Percentiles rank a stretch among this genome's conserved stretches.
Conservation (phyloP, 169 alveolate species). For the Amoebophrya sp. region DNA sequence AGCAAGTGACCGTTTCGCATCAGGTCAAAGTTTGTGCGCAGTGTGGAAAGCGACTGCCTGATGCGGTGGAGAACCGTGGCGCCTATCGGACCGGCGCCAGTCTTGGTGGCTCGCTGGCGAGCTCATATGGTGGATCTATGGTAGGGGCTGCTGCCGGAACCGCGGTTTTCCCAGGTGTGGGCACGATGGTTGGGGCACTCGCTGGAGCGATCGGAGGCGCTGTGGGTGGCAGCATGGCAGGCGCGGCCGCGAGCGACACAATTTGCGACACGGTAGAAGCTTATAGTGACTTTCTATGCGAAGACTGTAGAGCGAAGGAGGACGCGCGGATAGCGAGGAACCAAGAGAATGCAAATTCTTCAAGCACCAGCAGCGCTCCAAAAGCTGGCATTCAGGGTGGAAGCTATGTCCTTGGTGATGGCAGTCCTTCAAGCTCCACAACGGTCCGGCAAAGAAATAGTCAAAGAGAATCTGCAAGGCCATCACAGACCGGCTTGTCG, state of each 20-base stretch:
- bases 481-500: no score
- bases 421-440: background rate
- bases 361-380: no score
- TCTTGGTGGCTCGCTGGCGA: background rate
- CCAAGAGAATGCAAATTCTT: no score
- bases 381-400: no score
- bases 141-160: background rate
- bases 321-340: no score
- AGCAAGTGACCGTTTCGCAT: background rate
- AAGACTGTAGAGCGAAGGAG: background rate
- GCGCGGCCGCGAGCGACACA: background rate
- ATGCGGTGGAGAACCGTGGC: background rate
- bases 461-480: no score
- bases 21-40: background rate
- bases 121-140: background rate
- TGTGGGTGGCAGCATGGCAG: background rate
- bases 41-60: background rate
- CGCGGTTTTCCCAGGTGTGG: constrained; percentile 4
- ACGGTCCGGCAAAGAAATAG: background rate
- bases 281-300: background rate
- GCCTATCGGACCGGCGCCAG: background rate
- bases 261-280: background rate
- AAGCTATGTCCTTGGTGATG: background rate
- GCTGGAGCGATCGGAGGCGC: background rate
- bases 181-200: background rate